Evolutionary conservation across 148 eudicot genomes (phyloP).

Genomic region (Oxyria digyna): DNA sequence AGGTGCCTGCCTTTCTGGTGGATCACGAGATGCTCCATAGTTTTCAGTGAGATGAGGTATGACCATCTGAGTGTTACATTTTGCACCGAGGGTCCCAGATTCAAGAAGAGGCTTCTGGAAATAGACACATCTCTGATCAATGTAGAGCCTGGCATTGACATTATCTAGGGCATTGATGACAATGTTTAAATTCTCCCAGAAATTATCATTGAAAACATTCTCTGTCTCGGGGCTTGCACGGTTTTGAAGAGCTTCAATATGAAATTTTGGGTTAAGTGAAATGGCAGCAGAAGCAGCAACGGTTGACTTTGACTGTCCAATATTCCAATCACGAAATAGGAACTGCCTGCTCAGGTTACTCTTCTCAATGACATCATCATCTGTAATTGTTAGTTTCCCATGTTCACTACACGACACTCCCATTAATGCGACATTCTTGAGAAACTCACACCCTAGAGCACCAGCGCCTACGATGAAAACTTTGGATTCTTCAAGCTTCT

Average conservation of each 20-base stretch:
- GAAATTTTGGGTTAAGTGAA: slow-evolving; percentile 23
- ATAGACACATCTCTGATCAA: slow-evolving; percentile 34
- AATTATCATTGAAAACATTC: slow-evolving; percentile 33
- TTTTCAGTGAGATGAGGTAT: slow-evolving; percentile 36
- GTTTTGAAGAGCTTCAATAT: slow-evolving; percentile 33
- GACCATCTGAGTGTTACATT: slow-evolving; percentile 40
- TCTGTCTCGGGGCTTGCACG: slow-evolving; percentile 37
- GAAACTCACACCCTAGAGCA: slow-evolving; percentile 64
- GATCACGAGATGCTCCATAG: slow-evolving; percentile 40
- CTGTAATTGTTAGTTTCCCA: slow-evolving; percentile 30
- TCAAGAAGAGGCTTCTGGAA: slow-evolving; percentile 32
- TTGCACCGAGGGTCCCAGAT: slow-evolving; percentile 40
- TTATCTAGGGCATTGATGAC: slow-evolving; percentile 41
- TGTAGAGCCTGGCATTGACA: slow-evolving; percentile 35
- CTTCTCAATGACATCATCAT: slow-evolving; percentile 40
- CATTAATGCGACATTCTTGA: slow-evolving; percentile 62
- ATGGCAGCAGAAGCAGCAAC: slow-evolving; percentile 38
- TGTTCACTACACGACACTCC: slow-evolving; percentile 46
- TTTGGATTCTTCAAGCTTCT: slow-evolving; percentile 50
- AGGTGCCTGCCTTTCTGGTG: slow-evolving; percentile 39
- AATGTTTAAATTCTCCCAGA: slow-evolving; percentile 30
- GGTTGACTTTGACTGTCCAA: slow-evolving; percentile 36
- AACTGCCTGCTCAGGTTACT: slow-evolving; percentile 42
- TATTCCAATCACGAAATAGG: slow-evolving; percentile 38
- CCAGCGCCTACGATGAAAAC: slow-evolving; percentile 64